Percentiles rank a stretch among this genome's conserved stretches.
phyloP scores from a whole-genome alignment of 129 eudicot species.

The Ambrosia trifida region DNA sequence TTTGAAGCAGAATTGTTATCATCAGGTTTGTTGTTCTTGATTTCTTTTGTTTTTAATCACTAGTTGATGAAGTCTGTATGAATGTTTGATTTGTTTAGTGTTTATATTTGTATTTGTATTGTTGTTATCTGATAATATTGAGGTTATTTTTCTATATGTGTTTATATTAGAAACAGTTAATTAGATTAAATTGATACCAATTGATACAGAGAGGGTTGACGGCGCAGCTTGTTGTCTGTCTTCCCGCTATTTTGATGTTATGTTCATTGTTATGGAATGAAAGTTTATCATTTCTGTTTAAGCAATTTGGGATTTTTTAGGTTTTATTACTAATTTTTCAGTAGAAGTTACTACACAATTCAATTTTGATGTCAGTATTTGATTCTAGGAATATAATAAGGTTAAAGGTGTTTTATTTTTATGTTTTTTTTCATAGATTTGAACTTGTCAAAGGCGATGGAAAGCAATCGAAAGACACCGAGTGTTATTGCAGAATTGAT shows the following conservation, averaged over 20 bases:
- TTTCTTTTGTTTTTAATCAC: not conserved
- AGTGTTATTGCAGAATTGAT: conserved; percentile 72
- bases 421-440: conserved; percentile 20
- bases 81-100: not conserved
- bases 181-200: not conserved
- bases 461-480: conserved; percentile 26
- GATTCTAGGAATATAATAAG: not conserved
- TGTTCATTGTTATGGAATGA: too few relatives aligned
- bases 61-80: not conserved
- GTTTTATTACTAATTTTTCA: not conserved
- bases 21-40: conserved; percentile 20
- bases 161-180: not conserved
- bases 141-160: not conserved
- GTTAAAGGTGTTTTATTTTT: not conserved
- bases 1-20: conserved; percentile 23
- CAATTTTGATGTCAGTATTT: not conserved
- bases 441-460: conserved; percentile 45
- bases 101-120: conserved; percentile 6
- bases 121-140: not conserved
- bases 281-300: not conserved
- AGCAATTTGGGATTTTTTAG: conserved; percentile 11
- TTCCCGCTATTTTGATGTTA: too few relatives aligned
- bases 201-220: too few relatives aligned
- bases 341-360: not conserved
- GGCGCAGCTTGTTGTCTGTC: too few relatives aligned